phyloP scores from a whole-genome alignment of 495 filamentous ascomycete species.

The Talaromyces nanjingensis region DNA sequence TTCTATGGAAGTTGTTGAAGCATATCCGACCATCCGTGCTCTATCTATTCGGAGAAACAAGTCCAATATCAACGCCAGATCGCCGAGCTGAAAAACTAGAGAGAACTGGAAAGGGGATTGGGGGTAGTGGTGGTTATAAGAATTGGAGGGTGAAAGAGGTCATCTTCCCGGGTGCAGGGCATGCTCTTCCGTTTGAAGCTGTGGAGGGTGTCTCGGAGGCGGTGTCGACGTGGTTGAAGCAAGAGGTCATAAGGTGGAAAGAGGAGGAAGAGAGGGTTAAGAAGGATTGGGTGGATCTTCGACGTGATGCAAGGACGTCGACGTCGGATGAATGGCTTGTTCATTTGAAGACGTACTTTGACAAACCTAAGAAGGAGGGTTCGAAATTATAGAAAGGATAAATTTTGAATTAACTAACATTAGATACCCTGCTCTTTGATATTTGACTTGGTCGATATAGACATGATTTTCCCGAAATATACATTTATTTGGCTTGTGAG shows the following conservation, averaged over 20 bases:
- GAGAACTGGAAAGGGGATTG: constrained; percentile 21
- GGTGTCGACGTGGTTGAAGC: constrained; percentile 34
- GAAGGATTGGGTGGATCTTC: background rate
- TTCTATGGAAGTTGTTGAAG: background rate
- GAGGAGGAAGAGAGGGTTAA: background rate
- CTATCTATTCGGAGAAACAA: constrained; percentile 55
- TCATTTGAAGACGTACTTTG: background rate
- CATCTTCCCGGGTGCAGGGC: constrained; percentile 51
- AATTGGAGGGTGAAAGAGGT: constrained; percentile 50
- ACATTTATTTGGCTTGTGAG: background rate
- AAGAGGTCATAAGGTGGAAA: background rate
- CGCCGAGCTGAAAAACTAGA: constrained; percentile 13
- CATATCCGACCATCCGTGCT: constrained; percentile 48
- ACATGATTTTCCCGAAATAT: background rate
- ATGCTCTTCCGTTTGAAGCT: constrained; percentile 66
- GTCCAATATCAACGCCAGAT: constrained; percentile 35
- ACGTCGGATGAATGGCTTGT: background rate
- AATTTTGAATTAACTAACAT: background rate
- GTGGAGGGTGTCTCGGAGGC: constrained; percentile 45
- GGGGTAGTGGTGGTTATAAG: constrained; percentile 28
- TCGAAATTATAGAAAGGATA: background rate
- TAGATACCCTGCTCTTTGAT: background rate
- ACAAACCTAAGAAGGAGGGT: background rate
- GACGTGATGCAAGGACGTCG: background rate
- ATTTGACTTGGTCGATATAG: background rate